Percentiles rank a stretch among this genome's conserved stretches.
Conservation (phyloP, 139 green algal genomes). For the Klebsormidium nitens region DNA sequence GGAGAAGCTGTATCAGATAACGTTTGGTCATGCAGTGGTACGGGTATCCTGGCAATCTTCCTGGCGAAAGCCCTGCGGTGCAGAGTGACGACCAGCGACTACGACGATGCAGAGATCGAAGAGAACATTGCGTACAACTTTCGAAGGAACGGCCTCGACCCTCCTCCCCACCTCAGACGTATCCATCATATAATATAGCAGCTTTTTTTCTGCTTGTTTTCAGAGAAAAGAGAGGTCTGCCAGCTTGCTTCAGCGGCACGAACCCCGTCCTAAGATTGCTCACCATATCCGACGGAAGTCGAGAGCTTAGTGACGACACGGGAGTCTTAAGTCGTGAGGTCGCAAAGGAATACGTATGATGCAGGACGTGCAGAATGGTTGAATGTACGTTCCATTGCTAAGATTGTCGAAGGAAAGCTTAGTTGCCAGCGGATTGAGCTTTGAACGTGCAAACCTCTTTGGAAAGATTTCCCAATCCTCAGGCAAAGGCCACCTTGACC, state of each 20-base stretch:
- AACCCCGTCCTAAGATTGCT: too few relatives aligned
- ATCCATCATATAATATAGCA: too few relatives aligned
- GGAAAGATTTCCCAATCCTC: not conserved
- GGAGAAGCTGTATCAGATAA: too few relatives aligned
- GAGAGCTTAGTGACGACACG: not conserved
- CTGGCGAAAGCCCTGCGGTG: constrained; percentile 12
- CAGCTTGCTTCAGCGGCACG: not conserved
- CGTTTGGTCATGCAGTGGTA: constrained; percentile 34
- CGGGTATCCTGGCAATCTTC: constrained; percentile 30
- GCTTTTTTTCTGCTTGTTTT: too few relatives aligned
- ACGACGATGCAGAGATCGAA: constrained; percentile 37
- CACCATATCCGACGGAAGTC: too few relatives aligned
- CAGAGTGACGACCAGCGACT: constrained; percentile 38
- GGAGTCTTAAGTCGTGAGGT: not conserved
- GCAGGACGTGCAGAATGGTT: too few relatives aligned
- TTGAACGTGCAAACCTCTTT: too few relatives aligned
- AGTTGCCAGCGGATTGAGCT: too few relatives aligned
- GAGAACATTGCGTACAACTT: constrained; percentile 36
- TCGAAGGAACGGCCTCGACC: constrained; percentile 5
- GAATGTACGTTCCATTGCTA: too few relatives aligned
- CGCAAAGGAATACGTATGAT: not conserved
- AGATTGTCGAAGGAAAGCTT: too few relatives aligned
- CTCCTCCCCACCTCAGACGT: constrained; percentile 31
- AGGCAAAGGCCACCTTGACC: not conserved
- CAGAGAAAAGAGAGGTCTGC: too few relatives aligned